phyloP scores from a whole-genome alignment of 2,329 filamentous ascomycete species.

The Claviceps maximensis region DNA sequence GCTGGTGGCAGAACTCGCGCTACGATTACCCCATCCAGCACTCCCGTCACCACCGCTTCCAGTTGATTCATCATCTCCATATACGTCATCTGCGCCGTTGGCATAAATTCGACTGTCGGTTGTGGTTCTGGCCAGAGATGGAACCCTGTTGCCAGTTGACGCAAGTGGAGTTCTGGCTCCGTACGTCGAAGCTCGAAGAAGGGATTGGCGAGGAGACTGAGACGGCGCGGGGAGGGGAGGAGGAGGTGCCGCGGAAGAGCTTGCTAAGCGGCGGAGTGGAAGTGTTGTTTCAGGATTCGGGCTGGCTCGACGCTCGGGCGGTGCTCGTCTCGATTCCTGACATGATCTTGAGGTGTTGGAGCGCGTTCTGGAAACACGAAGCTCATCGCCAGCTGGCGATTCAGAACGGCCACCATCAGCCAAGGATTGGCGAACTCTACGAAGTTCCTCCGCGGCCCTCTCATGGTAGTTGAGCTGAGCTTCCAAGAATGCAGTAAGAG shows the following conservation, averaged over 20 bases:
- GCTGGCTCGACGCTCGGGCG: background rate
- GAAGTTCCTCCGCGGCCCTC: conserved; percentile 72
- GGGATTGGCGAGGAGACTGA: conserved; percentile 7
- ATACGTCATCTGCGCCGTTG: conserved; percentile 29
- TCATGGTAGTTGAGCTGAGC: conserved; percentile 87
- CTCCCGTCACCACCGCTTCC: conserved; percentile 37
- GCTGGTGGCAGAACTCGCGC: conserved; percentile 43
- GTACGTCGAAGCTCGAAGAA: conserved; percentile 2
- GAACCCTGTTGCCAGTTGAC: conserved; percentile 14
- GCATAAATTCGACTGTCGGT: conserved; percentile 20
- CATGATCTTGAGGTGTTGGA: conserved; percentile 36
- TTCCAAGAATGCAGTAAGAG: conserved; percentile 72
- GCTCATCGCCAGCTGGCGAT: conserved; percentile 4
- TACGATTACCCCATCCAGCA: conserved; percentile 36
- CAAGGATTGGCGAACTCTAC: conserved; percentile 37
- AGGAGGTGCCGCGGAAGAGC: conserved; percentile 17
- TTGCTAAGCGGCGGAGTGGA: conserved; percentile 27
- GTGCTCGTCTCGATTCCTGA: conserved; percentile 15
- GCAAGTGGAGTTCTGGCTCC: conserved; percentile 6
- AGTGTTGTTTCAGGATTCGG: conserved; percentile 27
- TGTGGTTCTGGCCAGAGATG: conserved; percentile 31
- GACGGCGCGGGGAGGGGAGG: conserved; percentile 22
- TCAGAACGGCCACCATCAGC: conserved; percentile 12
- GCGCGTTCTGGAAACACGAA: conserved; percentile 24
- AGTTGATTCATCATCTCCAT: conserved; percentile 36